Base-by-base conservation (phyloP, 164 flowering plant species). In the Kingdonia uniflora region DNA sequence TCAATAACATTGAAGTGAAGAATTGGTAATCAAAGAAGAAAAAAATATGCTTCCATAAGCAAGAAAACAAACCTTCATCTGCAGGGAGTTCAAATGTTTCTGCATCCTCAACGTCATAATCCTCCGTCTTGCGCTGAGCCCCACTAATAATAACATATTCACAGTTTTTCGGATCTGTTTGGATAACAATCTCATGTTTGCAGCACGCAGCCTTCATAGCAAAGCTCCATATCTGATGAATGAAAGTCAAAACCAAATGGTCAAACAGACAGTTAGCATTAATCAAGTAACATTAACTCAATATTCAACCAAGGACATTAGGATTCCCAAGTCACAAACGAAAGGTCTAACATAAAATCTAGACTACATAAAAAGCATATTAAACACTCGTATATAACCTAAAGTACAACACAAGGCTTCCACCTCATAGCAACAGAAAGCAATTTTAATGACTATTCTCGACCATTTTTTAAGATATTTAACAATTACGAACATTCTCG, bases 141-240 rank as follows among this genome's bases (percentile, higher is more conserved):
- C 99, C 96, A 74, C 94, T 84, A 6, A 84, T 80, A 12, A 92
- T 79, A 22, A 82, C 72, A 70, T 92, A 92, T 63, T 76, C 84
- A 43, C 95, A 85, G 39, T 88, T 92, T 58, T 92, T 77, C 15
- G 98, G 96, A 71, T 92, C 98, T 2, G 98, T 92, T 53, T 92
- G 96, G 69, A 92, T 84, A 49, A 88, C 91, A 59, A 92, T 92
- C 75, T 85, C 82, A 58, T 92, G 88, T 61, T 70, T 73, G 81
- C 98, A 92, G 68, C 99, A 92, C 2, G 99, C 79, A 24, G 99
- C 68, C 59, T 88, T 92, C 99, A 92, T 86, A 40, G 94, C 45
- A 70, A 92, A 92, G 79, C 87, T 92, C 96, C 99, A 92, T 82
- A 88, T 92, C 96, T 92, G 73, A 58, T 52, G 20, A 53, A 57